Evolutionary conservation across 371 early-diverging fungal species (phyloP), one percentile per base, ranked within the genome.

Genomic region (Zancudomyces culisetae): DNA sequence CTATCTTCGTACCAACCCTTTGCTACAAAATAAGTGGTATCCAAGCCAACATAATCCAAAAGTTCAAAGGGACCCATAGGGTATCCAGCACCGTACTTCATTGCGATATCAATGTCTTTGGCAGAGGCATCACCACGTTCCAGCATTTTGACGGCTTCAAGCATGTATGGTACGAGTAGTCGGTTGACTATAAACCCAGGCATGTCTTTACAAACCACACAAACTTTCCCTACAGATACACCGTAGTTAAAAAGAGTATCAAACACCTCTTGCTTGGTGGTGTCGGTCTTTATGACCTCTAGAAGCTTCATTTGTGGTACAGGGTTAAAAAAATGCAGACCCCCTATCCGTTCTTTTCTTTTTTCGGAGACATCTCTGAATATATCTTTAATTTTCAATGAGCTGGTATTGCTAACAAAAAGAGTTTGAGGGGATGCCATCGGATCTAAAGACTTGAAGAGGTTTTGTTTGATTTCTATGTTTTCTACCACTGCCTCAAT

Each of bases 121-220:
- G 79, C 70, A 23, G 78, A 70, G 1, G 94, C 94, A 41, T 87
- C 94, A 23, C 83, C 87, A 57, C 92, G 85, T 60, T 94, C 94
- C 35, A 86, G 71, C 30, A 94, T 71, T 28, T 89, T 80, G 46
- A 91, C 64, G 15, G 93, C 78, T 70, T 96, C 97, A 76, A 91
- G 76, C 78, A 92, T 80, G 66, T 94, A 96, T 8, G 97, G 97
- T 6, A 94, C 89, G 53, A 96, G 70, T 42, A 96, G 77, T 27
- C 94, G 80, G 75, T 96, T 96, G 51, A 93, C 95, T 52, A 95
- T 89, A 62, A 95, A 95, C 30, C 96, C 96, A 45, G 97, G 94
- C 35, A 93, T 93, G 66, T 96, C 94, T 70, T 89, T 90, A 81
- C 94, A 96, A 1, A 78, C 66, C 27, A 92, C 91, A 41, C 92